Evolutionary conservation across 1,284 basidiomycete genomes (phyloP), one percentile per base, ranked within the genome.

Genomic region (Puccinia triticina): DNA sequence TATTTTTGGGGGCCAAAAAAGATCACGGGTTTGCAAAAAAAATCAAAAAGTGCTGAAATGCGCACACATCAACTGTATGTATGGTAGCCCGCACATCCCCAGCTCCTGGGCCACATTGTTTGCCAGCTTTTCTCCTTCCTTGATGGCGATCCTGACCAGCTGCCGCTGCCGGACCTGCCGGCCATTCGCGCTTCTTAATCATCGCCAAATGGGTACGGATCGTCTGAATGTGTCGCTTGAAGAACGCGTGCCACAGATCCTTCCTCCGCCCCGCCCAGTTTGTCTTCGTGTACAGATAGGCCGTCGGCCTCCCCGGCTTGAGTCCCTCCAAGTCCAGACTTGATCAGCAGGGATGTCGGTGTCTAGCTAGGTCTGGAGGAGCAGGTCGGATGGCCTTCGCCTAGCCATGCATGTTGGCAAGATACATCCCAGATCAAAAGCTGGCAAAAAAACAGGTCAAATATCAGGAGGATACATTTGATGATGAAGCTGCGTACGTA

Each of bases 281-380:
- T 23, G 80, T 82, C 50, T 82, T 82, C 5, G 80, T 82, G 40
- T 53, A 82, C 14, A 82, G 7, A 43, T 82, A 82, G 23, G 80
- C 72, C 21, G 80, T 82, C n/a, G 80, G 72, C 0, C 75, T 2
- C 14, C 53, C 59, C 11, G 59, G 32, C 37, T 61, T 29, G 1
- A 82, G 46, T 12, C 21, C 0, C 18, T 57, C 71, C 26, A 82
- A 43, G 23, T 32, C 67, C 80, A n/a, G 72, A 82, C 69, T 75
- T 72, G 23, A 82, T 75, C 11, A 67, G 48, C 11, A 29, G 55
- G 67, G 29, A 71, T 79, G 23, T 66, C 43, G 8, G 64, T 23
- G 0, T 18, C 40, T 14, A 75, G 18, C 53, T 82, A 48, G 10
- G 72, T 82, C 26, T 64, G 40, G 14, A 34, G 48, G 11, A 82